phyloP scores from a whole-genome alignment of 257 asterid genomes.

The Nicotiana noctiflora region DNA sequence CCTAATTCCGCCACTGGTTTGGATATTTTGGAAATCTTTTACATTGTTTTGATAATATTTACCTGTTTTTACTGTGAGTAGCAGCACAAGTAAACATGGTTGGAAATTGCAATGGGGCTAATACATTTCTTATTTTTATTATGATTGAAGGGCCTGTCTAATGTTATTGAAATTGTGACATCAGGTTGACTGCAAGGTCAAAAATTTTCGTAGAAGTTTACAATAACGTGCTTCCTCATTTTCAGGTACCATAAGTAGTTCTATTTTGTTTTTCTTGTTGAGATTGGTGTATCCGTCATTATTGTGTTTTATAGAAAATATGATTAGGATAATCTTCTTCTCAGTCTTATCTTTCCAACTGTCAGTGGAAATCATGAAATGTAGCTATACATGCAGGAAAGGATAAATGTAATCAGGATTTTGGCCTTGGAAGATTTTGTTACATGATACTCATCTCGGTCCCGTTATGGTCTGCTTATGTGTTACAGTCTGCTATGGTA shows the following conservation, averaged over 20 bases:
- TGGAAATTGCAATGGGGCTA: neutral
- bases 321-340: neutral
- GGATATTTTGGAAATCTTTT: neutral
- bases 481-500: neutral
- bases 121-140: neutral
- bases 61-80: neutral
- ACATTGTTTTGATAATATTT: neutral
- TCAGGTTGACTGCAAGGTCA: slow-evolving; percentile 67
- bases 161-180: slow-evolving; percentile 10
- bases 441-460: neutral
- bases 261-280: neutral
- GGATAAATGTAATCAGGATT: neutral
- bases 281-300: neutral
- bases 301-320: neutral
- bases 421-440: neutral
- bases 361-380: neutral
- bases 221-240: slow-evolving; percentile 48
- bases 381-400: neutral
- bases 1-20: too few relatives aligned
- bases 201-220: slow-evolving; percentile 45
- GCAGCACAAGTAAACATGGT: neutral
- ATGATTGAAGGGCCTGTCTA: neutral
- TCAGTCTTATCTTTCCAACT: neutral
- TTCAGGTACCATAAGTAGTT: slow-evolving; percentile 52
- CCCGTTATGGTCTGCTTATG: neutral